Base-by-base conservation (phyloP, 2,329 filamentous ascomycete species). In the Raffaelea ambrosiae region DNA sequence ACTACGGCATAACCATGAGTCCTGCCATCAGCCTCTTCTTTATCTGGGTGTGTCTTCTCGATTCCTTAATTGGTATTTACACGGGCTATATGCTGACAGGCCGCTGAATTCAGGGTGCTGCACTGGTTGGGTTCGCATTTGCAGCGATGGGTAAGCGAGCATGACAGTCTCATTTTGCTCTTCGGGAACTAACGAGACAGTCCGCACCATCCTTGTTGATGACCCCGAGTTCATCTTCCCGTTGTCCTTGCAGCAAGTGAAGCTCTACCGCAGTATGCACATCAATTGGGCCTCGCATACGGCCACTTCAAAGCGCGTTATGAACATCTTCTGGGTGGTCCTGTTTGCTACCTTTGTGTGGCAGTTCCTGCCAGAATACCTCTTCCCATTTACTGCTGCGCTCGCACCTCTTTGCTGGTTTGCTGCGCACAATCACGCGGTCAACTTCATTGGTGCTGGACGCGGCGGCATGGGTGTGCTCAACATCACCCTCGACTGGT, bases 391-490 rank as follows among this genome's bases (percentile, higher is more conserved):
- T 22, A 20, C 54, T 16, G 54, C 50, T 3, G 46, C 51, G 19
- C 50, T 56, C 23, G 54, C 54, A n/a, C 53, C 51, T 20, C 53
- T 56, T 40, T 56, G 54, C 35, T 56, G 54, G 54, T 56, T 55
- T 38, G 54, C 54, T 19, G 35, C 45, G n/a, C 46, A 35, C 38
- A 56, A 48, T 47, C 54, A 55, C 44, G 53, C 33, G n/a, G 52
- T 49, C 47, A 56, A 56, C 20, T 56, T 56, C 43, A 43, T 56
- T 18, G 54, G 54, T 3, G 53, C 54, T 23, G 54, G 54, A 21
- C 29, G 40, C 22, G 50, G 51, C 29, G 53, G 54, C 19, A 49
- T 53, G 7, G 54, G 54, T 4, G 20, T 56, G 43, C 46, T 56
- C 19, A 56, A 56, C 40, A 46, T 56, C 36, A 54, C 54, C 3